These are phyloP conservation scores for Fagopyrum homotropicum DNA, from an alignment of 148 eudicot species.

Conservation along the genomic window DNA sequence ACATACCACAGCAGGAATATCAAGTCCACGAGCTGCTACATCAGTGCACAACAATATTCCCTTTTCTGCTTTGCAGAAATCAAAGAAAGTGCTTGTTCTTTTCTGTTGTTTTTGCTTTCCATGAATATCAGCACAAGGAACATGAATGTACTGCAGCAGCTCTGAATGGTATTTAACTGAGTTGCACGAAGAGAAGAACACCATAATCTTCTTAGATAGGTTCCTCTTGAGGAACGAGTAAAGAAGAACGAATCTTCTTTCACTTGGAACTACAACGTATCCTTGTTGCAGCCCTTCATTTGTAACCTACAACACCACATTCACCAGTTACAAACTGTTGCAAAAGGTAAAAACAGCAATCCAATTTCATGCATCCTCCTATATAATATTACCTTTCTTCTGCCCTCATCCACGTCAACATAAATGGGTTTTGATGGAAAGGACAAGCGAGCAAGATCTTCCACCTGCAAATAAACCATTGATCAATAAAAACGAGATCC, in stretches of 20 bases:
- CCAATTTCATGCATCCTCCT: neutral
- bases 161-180: slow-evolving; percentile 86
- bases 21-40: slow-evolving; percentile 62
- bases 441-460: slow-evolving; percentile 87
- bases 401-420: slow-evolving; percentile 82
- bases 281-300: slow-evolving; percentile 97
- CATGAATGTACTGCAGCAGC: slow-evolving; percentile 54
- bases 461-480: slow-evolving; percentile 41
- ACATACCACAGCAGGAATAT: slow-evolving; percentile 19
- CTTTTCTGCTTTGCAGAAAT: slow-evolving; percentile 71
- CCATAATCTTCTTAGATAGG: slow-evolving; percentile 79
- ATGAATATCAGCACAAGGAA: slow-evolving; percentile 77
- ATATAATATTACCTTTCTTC: slow-evolving; percentile 46
- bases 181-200: slow-evolving; percentile 89
- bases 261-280: slow-evolving; percentile 72
- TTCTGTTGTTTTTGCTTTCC: slow-evolving; percentile 92
- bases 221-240: slow-evolving; percentile 79
- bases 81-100: slow-evolving; percentile 66
- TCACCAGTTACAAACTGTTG: neutral
- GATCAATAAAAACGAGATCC: neutral
- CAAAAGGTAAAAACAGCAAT: slow-evolving; percentile 4
- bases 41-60: slow-evolving; percentile 88
- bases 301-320: slow-evolving; percentile 45
- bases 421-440: slow-evolving; percentile 64
- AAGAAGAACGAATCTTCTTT: slow-evolving; percentile 69